Conservation (phyloP, 768 basidiomycete genomes). For the Tricholoma furcatifolium region DNA sequence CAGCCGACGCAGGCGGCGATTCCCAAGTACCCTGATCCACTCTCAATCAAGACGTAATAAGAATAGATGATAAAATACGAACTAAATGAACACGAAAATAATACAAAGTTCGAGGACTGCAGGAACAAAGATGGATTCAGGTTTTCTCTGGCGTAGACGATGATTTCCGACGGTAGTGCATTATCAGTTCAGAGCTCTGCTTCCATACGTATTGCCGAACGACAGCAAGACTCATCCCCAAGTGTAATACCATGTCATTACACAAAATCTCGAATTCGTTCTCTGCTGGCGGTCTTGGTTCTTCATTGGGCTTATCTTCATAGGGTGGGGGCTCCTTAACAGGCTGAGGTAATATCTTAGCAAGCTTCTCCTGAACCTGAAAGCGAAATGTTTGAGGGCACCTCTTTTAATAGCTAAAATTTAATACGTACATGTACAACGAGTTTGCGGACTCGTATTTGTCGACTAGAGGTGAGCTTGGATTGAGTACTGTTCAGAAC, state of each 20-base stretch:
- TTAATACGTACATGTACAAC: constrained; percentile 63
- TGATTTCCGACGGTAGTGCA: constrained; percentile 69
- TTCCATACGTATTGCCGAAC: constrained; percentile 91
- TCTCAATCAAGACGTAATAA: constrained; percentile 2
- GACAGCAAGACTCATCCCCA: constrained; percentile 87
- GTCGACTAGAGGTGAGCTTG: constrained; percentile 85
- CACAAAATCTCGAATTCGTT: constrained; percentile 87
- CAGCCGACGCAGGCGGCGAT: too few species aligned
- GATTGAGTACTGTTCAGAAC: constrained; percentile 57
- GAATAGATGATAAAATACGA: constrained; percentile 11
- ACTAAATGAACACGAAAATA: constrained; percentile 3
- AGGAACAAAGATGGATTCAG: too few species aligned
- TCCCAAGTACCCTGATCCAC: neutral
- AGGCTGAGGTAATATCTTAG: constrained; percentile 36
- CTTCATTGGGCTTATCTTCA: constrained; percentile 18
- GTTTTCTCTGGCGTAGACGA: neutral
- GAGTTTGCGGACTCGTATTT: constrained; percentile 84
- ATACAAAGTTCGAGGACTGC: neutral
- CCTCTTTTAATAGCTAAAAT: neutral
- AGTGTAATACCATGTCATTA: constrained; percentile 78
- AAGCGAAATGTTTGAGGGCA: neutral
- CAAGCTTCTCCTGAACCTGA: constrained; percentile 84
- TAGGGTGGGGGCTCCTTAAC: neutral
- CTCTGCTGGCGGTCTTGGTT: constrained; percentile 42
- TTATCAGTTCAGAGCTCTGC: constrained; percentile 65